These are phyloP conservation scores for Sporothrix dimorphospora DNA, from an alignment of 2,329 filamentous ascomycete genomes.

Conservation along the genomic window DNA sequence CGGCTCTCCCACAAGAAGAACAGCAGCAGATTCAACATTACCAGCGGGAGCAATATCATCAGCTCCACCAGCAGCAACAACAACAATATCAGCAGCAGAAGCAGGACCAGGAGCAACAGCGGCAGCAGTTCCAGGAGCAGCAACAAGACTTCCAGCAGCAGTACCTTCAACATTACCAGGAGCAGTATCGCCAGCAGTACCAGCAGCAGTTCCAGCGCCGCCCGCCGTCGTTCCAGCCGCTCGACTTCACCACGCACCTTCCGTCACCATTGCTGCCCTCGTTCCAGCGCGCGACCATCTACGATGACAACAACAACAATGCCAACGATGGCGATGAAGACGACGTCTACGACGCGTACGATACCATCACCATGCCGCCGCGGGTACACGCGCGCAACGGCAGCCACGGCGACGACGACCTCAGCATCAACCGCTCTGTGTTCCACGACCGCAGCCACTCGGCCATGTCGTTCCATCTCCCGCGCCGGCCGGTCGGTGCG, in stretches of 20 bases:
- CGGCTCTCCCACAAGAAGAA: slow-evolving; percentile 21
- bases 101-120: slow-evolving; percentile 14
- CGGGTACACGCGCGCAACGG: slow-evolving; percentile 43
- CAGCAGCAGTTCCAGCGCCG: slow-evolving; percentile 37
- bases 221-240: slow-evolving; percentile 53
- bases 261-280: slow-evolving; percentile 59
- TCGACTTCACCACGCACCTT: slow-evolving; percentile 56
- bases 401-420: slow-evolving; percentile 41
- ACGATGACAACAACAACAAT: slow-evolving; percentile 17
- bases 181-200: slow-evolving; percentile 27
- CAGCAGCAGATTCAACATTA: slow-evolving; percentile 11
- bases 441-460: slow-evolving; percentile 50
- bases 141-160: slow-evolving; percentile 23
- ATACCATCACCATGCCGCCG: slow-evolving; percentile 44
- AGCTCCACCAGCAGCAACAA: slow-evolving; percentile 5
- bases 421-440: slow-evolving; percentile 40
- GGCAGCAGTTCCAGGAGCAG: slow-evolving; percentile 34
- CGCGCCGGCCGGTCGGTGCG: slow-evolving; percentile 48
- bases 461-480: slow-evolving; percentile 60
- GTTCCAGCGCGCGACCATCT: slow-evolving; percentile 46
- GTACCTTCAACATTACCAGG: slow-evolving; percentile 23
- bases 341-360: not conserved
- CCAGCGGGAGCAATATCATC: slow-evolving; percentile 15
- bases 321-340: slow-evolving; percentile 32
- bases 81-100: slow-evolving; percentile 5